Conservation (phyloP, 2,329 filamentous ascomycete genomes). For the Pseudonectria foliicola region DNA sequence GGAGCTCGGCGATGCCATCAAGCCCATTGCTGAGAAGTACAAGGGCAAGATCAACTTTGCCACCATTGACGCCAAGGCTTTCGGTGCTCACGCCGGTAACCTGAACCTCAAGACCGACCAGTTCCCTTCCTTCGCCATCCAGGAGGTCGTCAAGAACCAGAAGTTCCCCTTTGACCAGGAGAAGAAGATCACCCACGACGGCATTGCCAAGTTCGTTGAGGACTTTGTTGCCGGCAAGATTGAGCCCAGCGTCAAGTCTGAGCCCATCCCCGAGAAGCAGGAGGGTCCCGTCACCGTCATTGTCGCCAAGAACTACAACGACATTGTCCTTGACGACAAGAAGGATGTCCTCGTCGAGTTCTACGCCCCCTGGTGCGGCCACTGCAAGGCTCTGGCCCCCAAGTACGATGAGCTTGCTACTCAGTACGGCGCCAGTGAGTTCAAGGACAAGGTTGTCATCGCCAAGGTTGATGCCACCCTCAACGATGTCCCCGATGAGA, state of each 20-base stretch:
- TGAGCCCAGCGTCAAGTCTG: slow-evolving; percentile 95
- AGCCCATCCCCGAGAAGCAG: slow-evolving; percentile 89
- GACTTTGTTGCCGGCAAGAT: slow-evolving; percentile 82
- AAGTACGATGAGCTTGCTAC: slow-evolving; percentile 89
- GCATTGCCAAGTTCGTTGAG: slow-evolving; percentile 76
- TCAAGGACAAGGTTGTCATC: slow-evolving; percentile 78
- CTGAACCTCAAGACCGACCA: slow-evolving; percentile 93
- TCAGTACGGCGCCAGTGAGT: slow-evolving; percentile 69
- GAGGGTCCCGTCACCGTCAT: slow-evolving; percentile 82
- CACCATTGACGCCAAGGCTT: slow-evolving; percentile 90
- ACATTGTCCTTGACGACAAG: slow-evolving; percentile 82
- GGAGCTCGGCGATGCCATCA: slow-evolving; percentile 67
- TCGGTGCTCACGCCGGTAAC: slow-evolving; percentile 92
- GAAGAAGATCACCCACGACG: slow-evolving; percentile 63
- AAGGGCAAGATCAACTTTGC: slow-evolving; percentile 96
- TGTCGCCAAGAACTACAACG: slow-evolving; percentile 89
- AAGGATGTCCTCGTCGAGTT: slow-evolving; percentile 98
- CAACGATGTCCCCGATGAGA: slow-evolving; percentile 96
- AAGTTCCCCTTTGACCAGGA: slow-evolving; percentile 93
- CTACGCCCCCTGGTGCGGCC: slow-evolving; percentile 98
- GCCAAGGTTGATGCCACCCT: slow-evolving; percentile 95
- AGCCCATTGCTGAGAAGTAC: slow-evolving; percentile 82
- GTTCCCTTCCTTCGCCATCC: slow-evolving; percentile 97
- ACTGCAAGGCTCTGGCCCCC: slow-evolving; percentile 97
- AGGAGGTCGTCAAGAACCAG: slow-evolving; percentile 89